Conservation (phyloP, 2,329 filamentous ascomycete species). For the Ambrosiella beaveri region DNA sequence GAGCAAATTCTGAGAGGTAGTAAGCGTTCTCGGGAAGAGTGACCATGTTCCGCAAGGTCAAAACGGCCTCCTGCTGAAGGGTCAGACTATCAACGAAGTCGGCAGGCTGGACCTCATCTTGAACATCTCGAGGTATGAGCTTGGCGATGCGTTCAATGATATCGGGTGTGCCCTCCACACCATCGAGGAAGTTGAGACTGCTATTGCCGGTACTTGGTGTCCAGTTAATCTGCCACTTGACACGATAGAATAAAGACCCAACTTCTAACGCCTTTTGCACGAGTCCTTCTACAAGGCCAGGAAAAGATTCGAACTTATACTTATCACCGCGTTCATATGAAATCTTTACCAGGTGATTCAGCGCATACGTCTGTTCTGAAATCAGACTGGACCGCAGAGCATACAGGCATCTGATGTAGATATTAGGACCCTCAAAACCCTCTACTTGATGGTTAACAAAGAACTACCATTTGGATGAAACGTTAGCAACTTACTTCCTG, state of each 20-base stretch:
- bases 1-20: slow-evolving; percentile 57
- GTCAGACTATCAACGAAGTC: slow-evolving; percentile 54
- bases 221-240: slow-evolving; percentile 68
- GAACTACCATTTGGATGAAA: not conserved
- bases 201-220: slow-evolving; percentile 30
- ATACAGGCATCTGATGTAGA: slow-evolving; percentile 76
- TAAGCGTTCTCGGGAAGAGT: slow-evolving; percentile 75
- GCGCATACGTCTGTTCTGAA: slow-evolving; percentile 75
- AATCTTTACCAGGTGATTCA: slow-evolving; percentile 89
- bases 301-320: slow-evolving; percentile 86
- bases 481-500: slow-evolving; percentile 34
- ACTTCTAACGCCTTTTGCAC: slow-evolving; percentile 71
- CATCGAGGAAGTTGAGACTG: slow-evolving; percentile 28
- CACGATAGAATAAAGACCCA: slow-evolving; percentile 61
- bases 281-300: slow-evolving; percentile 71
- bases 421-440: slow-evolving; percentile 64
- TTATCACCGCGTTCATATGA: slow-evolving; percentile 90
- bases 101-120: slow-evolving; percentile 55
- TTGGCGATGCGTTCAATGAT: slow-evolving; percentile 50
- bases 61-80: slow-evolving; percentile 65
- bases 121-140: slow-evolving; percentile 40
- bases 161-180: slow-evolving; percentile 32
- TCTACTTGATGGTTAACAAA: slow-evolving; percentile 18
- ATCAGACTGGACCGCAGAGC: slow-evolving; percentile 64
- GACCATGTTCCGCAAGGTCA: slow-evolving; percentile 93